Base-by-base conservation (phyloP, 2,329 filamentous ascomycete species). In the Fonsecaea multimorphosa region DNA sequence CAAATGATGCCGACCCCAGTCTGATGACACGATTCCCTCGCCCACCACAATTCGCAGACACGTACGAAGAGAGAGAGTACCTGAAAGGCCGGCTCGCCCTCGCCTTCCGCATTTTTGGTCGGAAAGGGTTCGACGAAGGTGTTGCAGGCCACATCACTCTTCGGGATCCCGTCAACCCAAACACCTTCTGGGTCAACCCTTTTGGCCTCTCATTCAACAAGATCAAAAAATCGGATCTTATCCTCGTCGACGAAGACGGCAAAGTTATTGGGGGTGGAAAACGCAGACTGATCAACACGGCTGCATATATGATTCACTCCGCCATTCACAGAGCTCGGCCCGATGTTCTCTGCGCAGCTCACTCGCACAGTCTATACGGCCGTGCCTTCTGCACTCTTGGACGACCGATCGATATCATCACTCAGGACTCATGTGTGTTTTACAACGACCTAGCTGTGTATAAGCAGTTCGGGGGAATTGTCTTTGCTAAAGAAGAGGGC, bases 261-360 rank as follows among this genome's bases (percentile, higher is more conserved):
- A 78, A 85, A 27, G 83, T 91, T 22, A 84, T 91, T 36, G 88
- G 86, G 11, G 88, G 89, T 2, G 88, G 88, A 0, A 73, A 76
- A 1, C 76, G 78, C 6, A 73, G 79, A 11, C 71, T 80, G 54
- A 73, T 85, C 49, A 85, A 85, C 57, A 76, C 77, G 3, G 81
- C 38, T 1, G 58, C 40, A 16, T 53, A 52, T 24, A 83, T 85
- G 77, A 85, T 85, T 60, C 82, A 84, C 70, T 75, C 77, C 1
- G 83, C 82, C 5, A 81, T 87, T 16, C 85, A 87, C 71, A 73
- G 77, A 11, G 85, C 84, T 0, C 76, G 85, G 5, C 85, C 84
- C 0, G 85, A 87, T 66, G 80, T 86, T 3, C 73, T 79, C 1
- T 85, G 83, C 67, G 85, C 83, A 0, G 84, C 83, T 0, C 85